Evolutionary conservation across 345 rosid genomes (phyloP).

Genomic region (Lagerstroemia speciosa): DNA sequence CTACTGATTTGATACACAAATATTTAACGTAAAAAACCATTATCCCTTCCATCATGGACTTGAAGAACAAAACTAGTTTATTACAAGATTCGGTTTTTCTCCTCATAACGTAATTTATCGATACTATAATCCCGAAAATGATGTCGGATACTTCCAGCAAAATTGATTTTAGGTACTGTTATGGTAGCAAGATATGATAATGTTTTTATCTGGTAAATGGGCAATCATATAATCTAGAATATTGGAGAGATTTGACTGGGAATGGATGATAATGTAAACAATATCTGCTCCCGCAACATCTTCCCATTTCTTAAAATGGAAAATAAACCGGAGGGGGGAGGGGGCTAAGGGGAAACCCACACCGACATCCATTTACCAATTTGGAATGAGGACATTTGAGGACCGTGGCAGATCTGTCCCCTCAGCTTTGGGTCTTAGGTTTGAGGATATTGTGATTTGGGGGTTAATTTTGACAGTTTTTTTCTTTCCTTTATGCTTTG

Average conservation of each 20-base stretch:
- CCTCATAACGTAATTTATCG: too few relatives aligned
- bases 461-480: too few relatives aligned
- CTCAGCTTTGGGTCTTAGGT: too few relatives aligned
- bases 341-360: too few relatives aligned
- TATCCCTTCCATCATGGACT: neutral
- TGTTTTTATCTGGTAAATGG: neutral
- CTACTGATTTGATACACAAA: neutral
- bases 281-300: neutral
- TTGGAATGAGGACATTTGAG: neutral
- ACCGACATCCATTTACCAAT: neutral
- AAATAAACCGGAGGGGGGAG: neutral
- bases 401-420: neutral
- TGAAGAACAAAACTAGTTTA: too few relatives aligned
- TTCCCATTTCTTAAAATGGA: conserved; percentile 1
- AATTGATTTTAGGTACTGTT: neutral
- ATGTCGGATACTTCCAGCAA: too few relatives aligned
- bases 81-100: too few relatives aligned
- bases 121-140: too few relatives aligned
- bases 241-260: neutral
- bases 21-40: neutral
- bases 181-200: neutral
- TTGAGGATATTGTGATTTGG: too few relatives aligned
- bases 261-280: conserved; percentile 4
- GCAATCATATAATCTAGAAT: neutral
- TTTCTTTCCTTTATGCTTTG: too few relatives aligned